Evolutionary conservation across 2,329 filamentous ascomycete genomes (phyloP).

Genomic region (Cordyceps tenuipes): DNA sequence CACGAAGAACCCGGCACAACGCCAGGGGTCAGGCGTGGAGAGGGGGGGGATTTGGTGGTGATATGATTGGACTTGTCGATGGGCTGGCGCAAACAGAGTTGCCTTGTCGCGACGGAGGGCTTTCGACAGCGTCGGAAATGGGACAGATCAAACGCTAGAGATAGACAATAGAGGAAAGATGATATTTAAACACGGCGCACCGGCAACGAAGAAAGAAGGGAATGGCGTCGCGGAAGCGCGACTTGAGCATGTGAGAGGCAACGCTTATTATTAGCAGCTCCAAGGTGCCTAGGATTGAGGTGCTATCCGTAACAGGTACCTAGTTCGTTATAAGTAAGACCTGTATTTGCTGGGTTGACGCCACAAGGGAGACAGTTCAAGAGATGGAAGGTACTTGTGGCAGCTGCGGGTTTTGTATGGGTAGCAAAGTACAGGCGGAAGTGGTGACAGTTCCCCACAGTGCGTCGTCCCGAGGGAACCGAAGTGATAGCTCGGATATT

Average conservation of each 20-base stretch:
- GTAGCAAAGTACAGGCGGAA: neutral
- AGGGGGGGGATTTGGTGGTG: neutral
- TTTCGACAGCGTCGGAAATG: neutral
- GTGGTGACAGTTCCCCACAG: neutral
- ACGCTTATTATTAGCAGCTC: too few species aligned
- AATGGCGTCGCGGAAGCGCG: neutral
- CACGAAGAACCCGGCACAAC: neutral
- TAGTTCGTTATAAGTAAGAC: too few species aligned
- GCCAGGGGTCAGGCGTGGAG: neutral
- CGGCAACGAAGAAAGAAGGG: neutral
- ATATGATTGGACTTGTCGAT: neutral
- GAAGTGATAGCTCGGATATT: neutral
- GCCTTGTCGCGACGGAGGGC: neutral
- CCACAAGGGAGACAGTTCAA: neutral
- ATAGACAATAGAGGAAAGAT: neutral
- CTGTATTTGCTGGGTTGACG: neutral
- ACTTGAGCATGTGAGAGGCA: constrained; percentile 6
- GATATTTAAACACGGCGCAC: neutral
- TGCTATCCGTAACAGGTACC: too few species aligned
- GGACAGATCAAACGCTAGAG: neutral
- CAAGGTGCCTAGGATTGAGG: too few species aligned
- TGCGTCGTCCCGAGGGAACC: neutral
- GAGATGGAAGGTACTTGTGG: neutral
- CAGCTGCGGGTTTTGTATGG: neutral
- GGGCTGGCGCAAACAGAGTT: neutral